A percentile compares a stretch with the other conserved stretches of the same genome.
phyloP scores from a whole-genome alignment of 768 basidiomycete species.

The Termitomyces sp. region DNA sequence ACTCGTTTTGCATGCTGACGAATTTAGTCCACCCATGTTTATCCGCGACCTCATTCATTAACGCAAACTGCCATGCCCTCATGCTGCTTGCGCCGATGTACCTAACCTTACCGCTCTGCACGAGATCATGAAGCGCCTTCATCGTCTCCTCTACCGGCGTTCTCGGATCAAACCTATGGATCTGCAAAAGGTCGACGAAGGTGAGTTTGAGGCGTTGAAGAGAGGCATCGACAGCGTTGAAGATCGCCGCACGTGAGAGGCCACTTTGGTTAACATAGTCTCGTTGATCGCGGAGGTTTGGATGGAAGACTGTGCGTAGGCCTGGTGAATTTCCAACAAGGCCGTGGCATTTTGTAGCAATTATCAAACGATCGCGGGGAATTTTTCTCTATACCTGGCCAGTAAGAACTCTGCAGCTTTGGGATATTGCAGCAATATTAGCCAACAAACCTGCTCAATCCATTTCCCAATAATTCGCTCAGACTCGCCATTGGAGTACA shows the following conservation, averaged over 20 bases:
- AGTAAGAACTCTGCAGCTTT: conserved; percentile 10
- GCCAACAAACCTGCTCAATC: conserved; percentile 23
- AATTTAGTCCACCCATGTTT: conserved; percentile 46
- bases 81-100: conserved; percentile 47
- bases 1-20: conserved; percentile 50
- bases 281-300: conserved; percentile 4
- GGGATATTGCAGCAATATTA: neutral
- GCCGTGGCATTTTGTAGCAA: conserved; percentile 10
- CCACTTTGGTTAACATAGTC: conserved; percentile 14
- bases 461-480: conserved; percentile 38
- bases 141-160: conserved; percentile 35
- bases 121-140: conserved; percentile 40
- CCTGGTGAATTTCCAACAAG: conserved; percentile 5
- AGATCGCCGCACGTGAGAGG: conserved; percentile 21
- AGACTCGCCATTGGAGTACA: conserved; percentile 31
- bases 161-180: conserved; percentile 31
- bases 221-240: conserved; percentile 28
- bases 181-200: conserved; percentile 33
- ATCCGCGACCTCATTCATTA: conserved; percentile 38
- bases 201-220: conserved; percentile 20
- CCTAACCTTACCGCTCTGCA: conserved; percentile 27
- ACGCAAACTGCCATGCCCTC: conserved; percentile 38
- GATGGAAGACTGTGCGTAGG: neutral
- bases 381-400: conserved; percentile 1
- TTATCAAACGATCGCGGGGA: conserved; percentile 9